Base-by-base conservation (phyloP, 192 early-diverging fungal genomes). In the Coemansia sp. region DNA sequence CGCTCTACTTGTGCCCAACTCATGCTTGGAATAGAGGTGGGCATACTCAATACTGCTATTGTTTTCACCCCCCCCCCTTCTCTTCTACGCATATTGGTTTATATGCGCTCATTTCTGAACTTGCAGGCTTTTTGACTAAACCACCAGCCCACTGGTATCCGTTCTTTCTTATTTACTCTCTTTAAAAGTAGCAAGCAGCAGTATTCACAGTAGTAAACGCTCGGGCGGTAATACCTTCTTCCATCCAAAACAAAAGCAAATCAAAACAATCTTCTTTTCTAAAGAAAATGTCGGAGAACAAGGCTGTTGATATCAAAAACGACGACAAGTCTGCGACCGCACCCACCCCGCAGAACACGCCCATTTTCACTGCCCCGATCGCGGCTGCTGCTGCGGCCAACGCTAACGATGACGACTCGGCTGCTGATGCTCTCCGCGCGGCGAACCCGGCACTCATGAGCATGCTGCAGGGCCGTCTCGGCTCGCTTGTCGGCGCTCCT, bases 391-490 rank as follows among this genome's bases (percentile, higher is more conserved):
- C 78, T n/a, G 68, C 67, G 6, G 70, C 73, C 23, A 22, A 27
- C 3, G 62, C 63, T 6, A 67, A 62, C 23, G 75, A 66, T 22
- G 69, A 69, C 54, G 71, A 71, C 42, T 59, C 34, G 11, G 7
- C 34, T 8, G 34, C 61, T 54, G 74, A 77, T 17, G 64, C 47
- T 13, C 43, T 42, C 8, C 54, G 57, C 45, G 57, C 55, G 43
- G 53, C 59, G 42, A 85, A 90, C 80, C 82, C 86, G 57, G 81
- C 81, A 40, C 82, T 90, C 47, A 64, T 90, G 78, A 80, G 68
- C 75, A 82, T 89, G 81, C 72, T 88, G 13, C 87, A 93, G 85
- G 84, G 84, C 30, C 85, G 87, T 51, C 85, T 94, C 43, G 86
- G 83, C 52, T 81, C 80, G 45, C 85, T 98, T 57, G 78, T 95